Evolutionary conservation across 2,329 filamentous ascomycete species (phyloP), one percentile per base, ranked within the genome.

Genomic region (Huntiella savannae): DNA sequence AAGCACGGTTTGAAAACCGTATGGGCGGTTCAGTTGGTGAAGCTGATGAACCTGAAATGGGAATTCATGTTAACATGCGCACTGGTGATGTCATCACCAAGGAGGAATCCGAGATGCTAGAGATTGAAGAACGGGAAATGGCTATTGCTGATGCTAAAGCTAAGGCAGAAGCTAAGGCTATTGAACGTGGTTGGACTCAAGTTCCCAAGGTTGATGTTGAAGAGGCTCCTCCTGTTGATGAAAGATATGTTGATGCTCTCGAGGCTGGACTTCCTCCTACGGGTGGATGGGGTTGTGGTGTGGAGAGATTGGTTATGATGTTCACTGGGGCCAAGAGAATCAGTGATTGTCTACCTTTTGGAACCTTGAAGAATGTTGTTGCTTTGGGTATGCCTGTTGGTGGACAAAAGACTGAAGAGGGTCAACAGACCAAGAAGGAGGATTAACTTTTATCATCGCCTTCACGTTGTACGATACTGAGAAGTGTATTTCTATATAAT

Each of bases 221-320:
- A 33, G 64, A 71, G 40, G 61, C 50, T 54, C 64, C 50, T 55
- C 70, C 54, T 55, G 70, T 59, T 55, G 86, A 95, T 56, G 81
- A 92, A 63, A 81, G 75, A 55, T 98, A 94, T 56, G 65, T 95
- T 40, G 73, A 79, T 54, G 84, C 83, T 3, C 62, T 98, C 43
- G 84, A 93, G 59, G 85, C 83, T 63, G 91, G 85, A 0, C 64
- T 98, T 50, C 91, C 91, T n/a, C 85, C 91, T 0, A 98, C 91
- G 0, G 91, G 88, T 0, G 91, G 91, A 4, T 98, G 91, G 91
- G 91, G 91, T 1, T 92, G 86, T 55, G 91, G 91, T 1, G 67
- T 98, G 37, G 91, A 98, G 62, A 70, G 91, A 45, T 66, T 98
- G 45, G 80, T 85, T 34, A 98, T 98, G 91, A 63, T 95, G 42